These are phyloP conservation scores for Lagenidium giganteum DNA, from an alignment of 352 stramenopile genomes.

Conservation along the genomic window DNA sequence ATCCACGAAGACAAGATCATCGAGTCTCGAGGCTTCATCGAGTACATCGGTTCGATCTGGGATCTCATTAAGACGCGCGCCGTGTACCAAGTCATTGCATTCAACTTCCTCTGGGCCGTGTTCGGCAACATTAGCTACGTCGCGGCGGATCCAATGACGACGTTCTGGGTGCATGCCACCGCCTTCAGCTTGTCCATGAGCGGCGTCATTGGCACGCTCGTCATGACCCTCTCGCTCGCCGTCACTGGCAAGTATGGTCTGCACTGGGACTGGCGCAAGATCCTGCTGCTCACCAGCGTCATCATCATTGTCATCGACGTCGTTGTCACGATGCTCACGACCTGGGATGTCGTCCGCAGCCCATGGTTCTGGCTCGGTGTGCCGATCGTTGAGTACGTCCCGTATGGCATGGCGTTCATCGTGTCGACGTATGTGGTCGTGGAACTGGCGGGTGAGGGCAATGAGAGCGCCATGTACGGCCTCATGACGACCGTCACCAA, in stretches of 20 bases:
- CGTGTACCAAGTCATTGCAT: slow-evolving; percentile 20
- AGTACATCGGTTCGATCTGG: slow-evolving; percentile 24
- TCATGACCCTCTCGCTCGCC: slow-evolving; percentile 16
- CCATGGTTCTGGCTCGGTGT: slow-evolving; percentile 57
- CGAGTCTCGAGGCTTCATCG: slow-evolving; percentile 17
- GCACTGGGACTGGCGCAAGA: slow-evolving; percentile 32
- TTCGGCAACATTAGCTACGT: slow-evolving; percentile 17
- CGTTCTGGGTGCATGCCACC: slow-evolving; percentile 16
- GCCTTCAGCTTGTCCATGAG: slow-evolving; percentile 13
- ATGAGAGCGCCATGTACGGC: slow-evolving; percentile 51
- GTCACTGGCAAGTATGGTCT: slow-evolving; percentile 22
- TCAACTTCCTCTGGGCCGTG: slow-evolving; percentile 18
- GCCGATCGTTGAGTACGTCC: slow-evolving; percentile 37
- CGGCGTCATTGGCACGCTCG: slow-evolving; percentile 10
- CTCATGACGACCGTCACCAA: slow-evolving; percentile 53
- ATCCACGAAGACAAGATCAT: slow-evolving; percentile 26
- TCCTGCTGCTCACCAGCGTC: slow-evolving; percentile 35
- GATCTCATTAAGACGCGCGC: slow-evolving; percentile 20
- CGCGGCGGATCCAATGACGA: slow-evolving; percentile 11
- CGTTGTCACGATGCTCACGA: slow-evolving; percentile 45
- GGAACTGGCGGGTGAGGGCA: slow-evolving; percentile 43
- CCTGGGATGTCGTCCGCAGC: slow-evolving; percentile 40
- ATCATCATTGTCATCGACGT: slow-evolving; percentile 36
- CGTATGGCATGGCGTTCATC: slow-evolving; percentile 38
- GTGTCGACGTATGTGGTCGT: slow-evolving; percentile 52